A percentile compares a stretch with the other conserved stretches of the same genome.
phyloP scores from a whole-genome alignment of 2,329 filamentous ascomycete species.

The Cercospora zeae-maydis region DNA sequence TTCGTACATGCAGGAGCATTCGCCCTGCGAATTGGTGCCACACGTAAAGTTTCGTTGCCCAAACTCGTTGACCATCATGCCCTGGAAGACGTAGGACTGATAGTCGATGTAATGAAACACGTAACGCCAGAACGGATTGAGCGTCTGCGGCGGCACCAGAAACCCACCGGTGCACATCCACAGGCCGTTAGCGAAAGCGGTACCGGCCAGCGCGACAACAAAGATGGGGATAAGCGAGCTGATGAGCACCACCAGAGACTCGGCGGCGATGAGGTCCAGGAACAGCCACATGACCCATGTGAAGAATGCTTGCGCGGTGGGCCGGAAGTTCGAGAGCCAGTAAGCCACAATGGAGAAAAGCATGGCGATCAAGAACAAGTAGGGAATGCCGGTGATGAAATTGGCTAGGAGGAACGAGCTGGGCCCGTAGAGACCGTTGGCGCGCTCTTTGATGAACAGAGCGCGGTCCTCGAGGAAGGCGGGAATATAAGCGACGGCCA shows the following conservation, averaged over 20 bases:
- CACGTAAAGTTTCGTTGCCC: constrained; percentile 61
- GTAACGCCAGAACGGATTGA: constrained; percentile 81
- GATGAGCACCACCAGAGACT: constrained; percentile 74
- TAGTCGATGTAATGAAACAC: constrained; percentile 86
- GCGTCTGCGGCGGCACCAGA: constrained; percentile 64
- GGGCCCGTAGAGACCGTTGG: constrained; percentile 74
- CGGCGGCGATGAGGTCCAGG: constrained; percentile 75
- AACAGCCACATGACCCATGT: constrained; percentile 80
- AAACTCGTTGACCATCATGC: constrained; percentile 91
- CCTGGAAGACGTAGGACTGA: constrained; percentile 77
- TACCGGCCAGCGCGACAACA: constrained; percentile 70
- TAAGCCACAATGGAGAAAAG: constrained; percentile 73
- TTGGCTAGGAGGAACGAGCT: constrained; percentile 69
- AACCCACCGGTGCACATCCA: constrained; percentile 86
- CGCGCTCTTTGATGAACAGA: constrained; percentile 69
- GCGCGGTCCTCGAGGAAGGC: constrained; percentile 73
- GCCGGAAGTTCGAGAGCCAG: constrained; percentile 73
- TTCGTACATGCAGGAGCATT: constrained; percentile 68
- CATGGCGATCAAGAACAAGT: constrained; percentile 70
- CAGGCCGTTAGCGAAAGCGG: constrained; percentile 78
- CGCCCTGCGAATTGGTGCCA: constrained; percentile 37
- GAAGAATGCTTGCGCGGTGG: constrained; percentile 64
- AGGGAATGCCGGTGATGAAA: constrained; percentile 75
- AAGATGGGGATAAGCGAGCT: constrained; percentile 70
- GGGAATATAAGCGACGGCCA: constrained; percentile 71